These are phyloP conservation scores for Xylaria venustula DNA, from an alignment of 495 filamentous ascomycete genomes.

Conservation along the genomic window DNA sequence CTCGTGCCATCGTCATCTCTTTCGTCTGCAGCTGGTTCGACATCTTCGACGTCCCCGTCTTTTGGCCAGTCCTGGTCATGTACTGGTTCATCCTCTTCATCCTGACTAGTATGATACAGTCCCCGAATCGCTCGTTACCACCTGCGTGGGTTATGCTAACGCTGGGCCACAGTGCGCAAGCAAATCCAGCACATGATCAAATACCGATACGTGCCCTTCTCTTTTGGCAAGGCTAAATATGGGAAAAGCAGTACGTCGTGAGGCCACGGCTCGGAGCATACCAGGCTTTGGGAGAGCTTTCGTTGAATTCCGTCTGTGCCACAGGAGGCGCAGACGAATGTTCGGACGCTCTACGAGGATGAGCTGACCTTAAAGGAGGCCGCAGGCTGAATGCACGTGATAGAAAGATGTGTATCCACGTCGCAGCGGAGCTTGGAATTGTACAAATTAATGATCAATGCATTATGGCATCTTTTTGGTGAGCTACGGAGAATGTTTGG, in stretches of 20 bases:
- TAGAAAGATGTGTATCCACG: not conserved
- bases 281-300: not conserved
- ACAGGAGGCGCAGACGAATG: not conserved
- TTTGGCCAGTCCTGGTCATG: conserved; percentile 97
- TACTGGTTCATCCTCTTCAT: conserved; percentile 97
- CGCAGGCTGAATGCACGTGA: not conserved
- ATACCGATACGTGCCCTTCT: conserved; percentile 97
- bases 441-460: conserved; percentile 30
- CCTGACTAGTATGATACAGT: conserved; percentile 76
- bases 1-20: conserved; percentile 77
- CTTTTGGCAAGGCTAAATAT: conserved; percentile 87
- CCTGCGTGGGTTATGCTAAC: conserved; percentile 24
- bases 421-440: not conserved
- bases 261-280: not conserved
- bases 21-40: conserved; percentile 91
- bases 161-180: conserved; percentile 68
- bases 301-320: not conserved
- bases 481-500: not conserved
- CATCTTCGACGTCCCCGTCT: conserved; percentile 94
- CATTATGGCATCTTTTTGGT: conserved; percentile 14
- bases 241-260: conserved; percentile 50
- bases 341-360: not conserved
- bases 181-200: conserved; percentile 99
- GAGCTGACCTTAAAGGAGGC: not conserved
- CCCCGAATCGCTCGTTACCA: not conserved